These are phyloP conservation scores for Cardamine chenopodiifolia DNA, from an alignment of 345 rosid species.

Conservation along the genomic window DNA sequence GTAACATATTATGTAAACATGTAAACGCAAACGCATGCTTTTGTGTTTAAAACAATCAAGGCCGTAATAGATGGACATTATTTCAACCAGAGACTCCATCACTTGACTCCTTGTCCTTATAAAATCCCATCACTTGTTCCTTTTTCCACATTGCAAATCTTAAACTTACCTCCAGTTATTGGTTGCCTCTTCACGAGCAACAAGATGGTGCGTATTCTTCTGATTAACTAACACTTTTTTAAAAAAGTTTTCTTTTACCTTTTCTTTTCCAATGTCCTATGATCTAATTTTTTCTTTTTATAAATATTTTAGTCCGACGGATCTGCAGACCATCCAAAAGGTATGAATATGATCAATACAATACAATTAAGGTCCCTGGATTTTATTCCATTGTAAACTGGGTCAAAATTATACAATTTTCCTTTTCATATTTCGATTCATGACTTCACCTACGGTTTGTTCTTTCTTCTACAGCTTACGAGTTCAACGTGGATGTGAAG, in stretches of 20 bases:
- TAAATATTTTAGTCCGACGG: background rate
- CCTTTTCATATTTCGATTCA: background rate
- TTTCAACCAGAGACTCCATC: background rate
- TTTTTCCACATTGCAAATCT: background rate
- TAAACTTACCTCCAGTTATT: background rate
- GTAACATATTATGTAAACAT: no score
- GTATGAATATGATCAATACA: background rate
- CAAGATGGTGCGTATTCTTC: constrained; percentile 6
- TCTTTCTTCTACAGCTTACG: background rate
- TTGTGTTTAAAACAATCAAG: no score
- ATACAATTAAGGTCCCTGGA: background rate
- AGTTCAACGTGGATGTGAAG: background rate
- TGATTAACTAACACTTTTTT: background rate
- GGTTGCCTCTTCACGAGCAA: background rate
- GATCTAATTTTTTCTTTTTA: no score
- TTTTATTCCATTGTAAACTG: background rate
- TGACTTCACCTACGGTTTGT: background rate
- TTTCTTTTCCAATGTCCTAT: background rate
- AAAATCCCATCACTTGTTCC: background rate
- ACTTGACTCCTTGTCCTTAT: background rate
- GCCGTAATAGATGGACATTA: no score
- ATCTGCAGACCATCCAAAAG: background rate
- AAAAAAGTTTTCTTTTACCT: background rate
- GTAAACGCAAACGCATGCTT: background rate
- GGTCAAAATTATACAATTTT: background rate